Percentiles rank a stretch among this genome's conserved stretches.
These are phyloP conservation scores for Nitzschia sp. DNA, from an alignment of 108 stramenopile species.

Conservation along the genomic window DNA sequence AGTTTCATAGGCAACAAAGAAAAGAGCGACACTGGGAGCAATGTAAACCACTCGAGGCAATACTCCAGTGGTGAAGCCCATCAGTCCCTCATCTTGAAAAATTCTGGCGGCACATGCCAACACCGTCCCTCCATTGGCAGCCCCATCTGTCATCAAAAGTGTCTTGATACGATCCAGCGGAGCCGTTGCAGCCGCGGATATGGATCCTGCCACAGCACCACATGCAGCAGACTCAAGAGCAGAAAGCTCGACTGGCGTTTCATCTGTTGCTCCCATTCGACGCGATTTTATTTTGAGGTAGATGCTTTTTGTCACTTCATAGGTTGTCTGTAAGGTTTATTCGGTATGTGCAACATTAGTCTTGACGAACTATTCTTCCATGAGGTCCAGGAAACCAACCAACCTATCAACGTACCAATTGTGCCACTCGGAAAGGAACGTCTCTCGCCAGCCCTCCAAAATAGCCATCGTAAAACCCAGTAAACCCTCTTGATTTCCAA, in stretches of 20 bases:
- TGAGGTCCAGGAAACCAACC: not conserved
- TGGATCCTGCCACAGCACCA: slow-evolving; percentile 75
- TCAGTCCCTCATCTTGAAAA: slow-evolving; percentile 57
- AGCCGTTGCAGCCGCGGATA: slow-evolving; percentile 72
- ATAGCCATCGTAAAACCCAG: slow-evolving; percentile 68
- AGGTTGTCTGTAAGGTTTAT: slow-evolving; percentile 35
- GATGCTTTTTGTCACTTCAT: slow-evolving; percentile 69
- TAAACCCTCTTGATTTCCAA: slow-evolving; percentile 49
- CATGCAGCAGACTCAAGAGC: slow-evolving; percentile 67
- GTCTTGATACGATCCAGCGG: slow-evolving; percentile 82
- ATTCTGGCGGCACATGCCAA: slow-evolving; percentile 56
- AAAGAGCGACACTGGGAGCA: slow-evolving; percentile 80
- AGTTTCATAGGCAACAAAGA: slow-evolving; percentile 80
- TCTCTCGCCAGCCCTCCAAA: slow-evolving; percentile 66
- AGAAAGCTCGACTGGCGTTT: slow-evolving; percentile 38
- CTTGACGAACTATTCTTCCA: not conserved
- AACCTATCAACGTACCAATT: slow-evolving; percentile 35
- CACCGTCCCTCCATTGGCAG: slow-evolving; percentile 59
- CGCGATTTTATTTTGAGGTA: slow-evolving; percentile 35
- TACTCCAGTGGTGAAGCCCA: slow-evolving; percentile 59
- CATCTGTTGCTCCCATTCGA: not conserved
- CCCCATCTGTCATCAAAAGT: slow-evolving; percentile 73
- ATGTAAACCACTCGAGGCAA: slow-evolving; percentile 75
- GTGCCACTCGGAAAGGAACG: slow-evolving; percentile 81
- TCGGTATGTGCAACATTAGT: not conserved